Base-by-base conservation (phyloP, 192 early-diverging fungal species). In the Backusella parvicylindrica region DNA sequence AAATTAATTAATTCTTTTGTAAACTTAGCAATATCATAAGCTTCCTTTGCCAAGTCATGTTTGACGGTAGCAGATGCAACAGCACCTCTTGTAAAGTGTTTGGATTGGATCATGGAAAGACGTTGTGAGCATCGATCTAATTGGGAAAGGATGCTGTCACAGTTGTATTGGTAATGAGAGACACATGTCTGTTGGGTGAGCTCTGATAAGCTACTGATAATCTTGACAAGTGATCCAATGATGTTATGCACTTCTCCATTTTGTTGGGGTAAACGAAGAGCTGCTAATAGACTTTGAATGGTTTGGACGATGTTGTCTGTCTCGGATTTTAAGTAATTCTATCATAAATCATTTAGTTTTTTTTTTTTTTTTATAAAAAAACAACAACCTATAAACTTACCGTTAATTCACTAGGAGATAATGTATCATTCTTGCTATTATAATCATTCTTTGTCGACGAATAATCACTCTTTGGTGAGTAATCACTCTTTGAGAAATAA, bases 1-100 rank as follows among this genome's bases (percentile, higher is more conserved):
- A 95, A 85, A 66, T 86, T 86, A 64, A 96, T 90, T 18, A 98
- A 82, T 37, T 93, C 92, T 79, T 96, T 96, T 43, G 94, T 94
- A 74, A 84, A 91, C 84, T 94, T 95, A 15, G 95, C 96, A 79
- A 98, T 94, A 74, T 98, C 95, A 84, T 95, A 95, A 64, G 90
- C 81, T 4, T 92, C 92, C 64, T 89, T 91, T 3, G 94, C 94
- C 64, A 98, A 82, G 70, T 92, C 83, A 81, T 95, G 94, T 82
- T 97, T 98, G 70, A 87, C 85, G 74, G 89, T 93, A 37, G 89
- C 88, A 63, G 84, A 83, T 2, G 88, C 79, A 33, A 89, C 80
- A 68, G 87, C 41, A 30, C 68, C 68, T 47, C 68, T 26, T 15
- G 23, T 37, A 18, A 70, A 70, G 5, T 47, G 8, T n/a, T 70